Percentiles rank a stretch among this genome's conserved stretches.
Conservation (phyloP, 805 yeast genomes). For the Metschnikowia amazonensis region DNA sequence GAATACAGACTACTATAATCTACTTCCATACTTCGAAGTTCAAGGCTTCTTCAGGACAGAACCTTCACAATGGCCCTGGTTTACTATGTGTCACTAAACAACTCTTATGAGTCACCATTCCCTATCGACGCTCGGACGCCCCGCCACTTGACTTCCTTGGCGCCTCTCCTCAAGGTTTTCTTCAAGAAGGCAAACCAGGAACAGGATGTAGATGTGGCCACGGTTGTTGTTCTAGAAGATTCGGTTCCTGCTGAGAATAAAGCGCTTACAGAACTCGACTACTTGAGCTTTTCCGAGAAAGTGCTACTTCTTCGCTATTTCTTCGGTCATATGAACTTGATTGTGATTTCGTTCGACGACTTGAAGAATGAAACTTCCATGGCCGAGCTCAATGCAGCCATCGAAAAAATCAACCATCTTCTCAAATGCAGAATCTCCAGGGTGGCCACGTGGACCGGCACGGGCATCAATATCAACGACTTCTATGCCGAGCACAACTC, state of each 20-base stretch:
- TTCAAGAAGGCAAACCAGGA: slow-evolving; percentile 34
- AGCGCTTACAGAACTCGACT: slow-evolving; percentile 20
- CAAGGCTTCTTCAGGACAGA: too few relatives aligned
- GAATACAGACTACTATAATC: too few relatives aligned
- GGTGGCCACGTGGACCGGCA: slow-evolving; percentile 44
- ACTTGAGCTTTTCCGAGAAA: slow-evolving; percentile 26
- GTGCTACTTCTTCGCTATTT: slow-evolving; percentile 32
- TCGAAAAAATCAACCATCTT: slow-evolving; percentile 22
- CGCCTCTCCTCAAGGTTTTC: slow-evolving; percentile 17
- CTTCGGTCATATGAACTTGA: slow-evolving; percentile 36
- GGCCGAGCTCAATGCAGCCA: slow-evolving; percentile 19
- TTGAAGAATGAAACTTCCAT: slow-evolving; percentile 11
- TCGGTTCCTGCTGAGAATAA: slow-evolving; percentile 2
- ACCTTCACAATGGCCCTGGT: slow-evolving; percentile 20
- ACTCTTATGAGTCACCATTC: slow-evolving; percentile 11
- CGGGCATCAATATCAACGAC: slow-evolving; percentile 22
- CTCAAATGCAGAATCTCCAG: slow-evolving; percentile 33
- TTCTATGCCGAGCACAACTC: slow-evolving; percentile 8
- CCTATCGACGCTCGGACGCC: slow-evolving; percentile 19
- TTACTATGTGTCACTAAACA: slow-evolving; percentile 13
- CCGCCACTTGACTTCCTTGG: slow-evolving; percentile 15
- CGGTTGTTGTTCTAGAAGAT: slow-evolving; percentile 26
- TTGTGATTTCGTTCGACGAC: slow-evolving; percentile 19
- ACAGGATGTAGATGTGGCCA: slow-evolving; percentile 30
- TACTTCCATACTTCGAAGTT: too few relatives aligned